phyloP scores from a whole-genome alignment of 2,329 filamentous ascomycete genomes.

The Cladosporium velox region DNA sequence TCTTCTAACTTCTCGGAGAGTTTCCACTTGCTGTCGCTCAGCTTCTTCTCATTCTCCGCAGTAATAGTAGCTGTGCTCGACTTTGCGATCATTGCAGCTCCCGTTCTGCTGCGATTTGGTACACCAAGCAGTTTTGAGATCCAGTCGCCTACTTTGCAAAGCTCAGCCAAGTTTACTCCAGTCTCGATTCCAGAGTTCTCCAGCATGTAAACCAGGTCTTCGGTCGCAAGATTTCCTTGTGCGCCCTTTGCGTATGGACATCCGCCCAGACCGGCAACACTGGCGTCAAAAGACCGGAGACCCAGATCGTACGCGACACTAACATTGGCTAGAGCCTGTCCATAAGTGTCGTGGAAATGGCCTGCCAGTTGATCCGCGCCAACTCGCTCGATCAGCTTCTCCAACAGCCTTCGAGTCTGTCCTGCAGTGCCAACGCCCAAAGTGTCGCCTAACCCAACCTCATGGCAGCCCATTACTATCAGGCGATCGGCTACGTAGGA shows the following conservation, averaged over 20 bases:
- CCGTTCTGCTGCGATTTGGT: slow-evolving; percentile 32
- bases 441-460: slow-evolving; percentile 34
- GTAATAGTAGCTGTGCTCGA: background rate
- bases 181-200: slow-evolving; percentile 31
- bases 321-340: slow-evolving; percentile 34
- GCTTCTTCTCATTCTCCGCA: background rate
- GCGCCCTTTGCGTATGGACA: slow-evolving; percentile 35
- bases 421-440: slow-evolving; percentile 29
- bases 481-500: slow-evolving; percentile 24
- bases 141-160: slow-evolving; percentile 31
- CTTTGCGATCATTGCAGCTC: slow-evolving; percentile 24
- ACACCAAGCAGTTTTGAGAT: slow-evolving; percentile 28
- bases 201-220: slow-evolving; percentile 35
- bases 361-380: slow-evolving; percentile 30
- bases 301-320: slow-evolving; percentile 31
- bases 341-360: slow-evolving; percentile 38
- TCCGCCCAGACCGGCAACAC: slow-evolving; percentile 34
- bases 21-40: background rate
- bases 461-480: slow-evolving; percentile 34
- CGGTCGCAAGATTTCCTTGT: slow-evolving; percentile 34
- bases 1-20: background rate
- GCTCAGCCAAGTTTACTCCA: slow-evolving; percentile 29
- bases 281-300: slow-evolving; percentile 32
- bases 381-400: slow-evolving; percentile 35
- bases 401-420: slow-evolving; percentile 38